Evolutionary conservation across 2,329 filamentous ascomycete genomes (phyloP), one percentile per base, ranked within the genome.

Genomic region (Dactylonectria macrodidyma): DNA sequence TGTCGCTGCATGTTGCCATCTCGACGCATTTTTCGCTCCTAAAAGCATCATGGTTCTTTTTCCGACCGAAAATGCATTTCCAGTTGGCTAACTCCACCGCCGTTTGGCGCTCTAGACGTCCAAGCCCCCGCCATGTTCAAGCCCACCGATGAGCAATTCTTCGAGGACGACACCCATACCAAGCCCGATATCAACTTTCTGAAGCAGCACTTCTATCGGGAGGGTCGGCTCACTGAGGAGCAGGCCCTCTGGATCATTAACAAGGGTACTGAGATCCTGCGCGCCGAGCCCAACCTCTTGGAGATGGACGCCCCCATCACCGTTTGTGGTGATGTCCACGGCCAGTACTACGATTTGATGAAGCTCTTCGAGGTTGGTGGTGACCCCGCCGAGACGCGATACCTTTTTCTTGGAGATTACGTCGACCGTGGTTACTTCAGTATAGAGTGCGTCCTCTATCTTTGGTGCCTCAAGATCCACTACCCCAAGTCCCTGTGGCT

Each of bases 231-330:
- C 80, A 98, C 95, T 54, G 95, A 99, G 81, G 95, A 98, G 77
- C 96, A 99, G 85, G 96, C 96, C 66, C 86, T 99, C 82, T 98
- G 92, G 91, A 99, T 99, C 77, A 91, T 99, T 81, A 90, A 90
- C 76, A 91, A 92, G 76, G 96, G 95, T 70, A 95, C 94, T 63
- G 93, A 98, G 81, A 84, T 99, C 58, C 87, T 99, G 77, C 92
- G 92, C 78, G 88, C 92, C 70, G 96, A 99, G 84, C 95, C 96
- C 72, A 99, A 98, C 82, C 87, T 99, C 72, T 88, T 99, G 74
- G 96, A 99, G 87, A 99, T 99, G 96, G 96, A 99, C 82, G 96
- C 96, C 47, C 96, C 96, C 69, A 99, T 99, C 79, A 99, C 96
- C 10, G 96, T 99, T 58, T 99, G 96, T 78, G 96, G 96, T 80